Evolutionary conservation across 371 early-diverging fungal species (phyloP), one percentile per base, ranked within the genome.

Genomic region (Fennellomyces sp.): DNA sequence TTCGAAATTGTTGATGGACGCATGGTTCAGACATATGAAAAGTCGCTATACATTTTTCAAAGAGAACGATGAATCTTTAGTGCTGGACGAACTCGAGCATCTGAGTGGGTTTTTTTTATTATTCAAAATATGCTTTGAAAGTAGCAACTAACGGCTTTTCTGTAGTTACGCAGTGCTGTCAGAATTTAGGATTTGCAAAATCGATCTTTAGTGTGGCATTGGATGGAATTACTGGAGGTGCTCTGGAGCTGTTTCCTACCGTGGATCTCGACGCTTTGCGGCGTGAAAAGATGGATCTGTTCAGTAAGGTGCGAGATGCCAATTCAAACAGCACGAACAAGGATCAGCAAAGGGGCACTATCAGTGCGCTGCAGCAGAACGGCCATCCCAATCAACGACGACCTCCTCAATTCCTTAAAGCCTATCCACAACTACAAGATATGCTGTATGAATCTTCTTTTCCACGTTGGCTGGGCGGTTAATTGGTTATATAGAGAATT

Each of bases 1-100:
- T 5, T 50, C 70, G 1, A 70, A 69, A 23, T 15, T 67, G 1
- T 17, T 76, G 8, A 54, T 70, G n/a, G 72, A 76, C 38, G 70
- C 72, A 19, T 80, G 80, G 80, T 80, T 80, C 50, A 52, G 76
- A 51, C 68, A 74, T 35, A 62, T 80, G 51, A 72, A 74, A 30
- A 66, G 56, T 12, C 64, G 72, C 5, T 80, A 72, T 19, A 28
- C 67, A 2, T 63, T 41, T 30, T 63, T 49, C 49, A 60, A 47
- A 19, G 56, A 60, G 28, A 51, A 63, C 8, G 62, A 61, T 17
- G 68, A 72, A 50, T 50, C 30, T 2, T 31, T 25, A 3, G 63
- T 65, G 1, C 39, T 65, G 12, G 61, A 75, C 6, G 65, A 68
- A 61, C 45, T 68, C 68, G 26, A 65, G 68, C 38, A 42, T 52